A percentile compares a stretch with the other conserved stretches of the same genome.
Conservation (phyloP, 371 early-diverging fungal genomes). For the Phascolomyces articulosus region DNA sequence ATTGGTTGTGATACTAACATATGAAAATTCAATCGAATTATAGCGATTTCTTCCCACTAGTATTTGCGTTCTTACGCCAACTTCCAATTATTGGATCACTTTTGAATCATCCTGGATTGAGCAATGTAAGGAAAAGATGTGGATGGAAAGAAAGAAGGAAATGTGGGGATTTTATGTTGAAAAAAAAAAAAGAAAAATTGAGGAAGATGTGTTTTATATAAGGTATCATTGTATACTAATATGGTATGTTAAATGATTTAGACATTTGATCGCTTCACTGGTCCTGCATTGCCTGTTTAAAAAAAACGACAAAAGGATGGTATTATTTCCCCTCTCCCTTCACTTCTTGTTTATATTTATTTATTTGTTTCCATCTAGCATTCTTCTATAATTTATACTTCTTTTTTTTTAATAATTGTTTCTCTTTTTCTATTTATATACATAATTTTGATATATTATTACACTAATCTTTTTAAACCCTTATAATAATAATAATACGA, state of each 20-base stretch:
- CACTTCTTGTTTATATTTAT: neutral
- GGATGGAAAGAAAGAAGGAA: neutral
- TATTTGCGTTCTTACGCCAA: conserved; percentile 77
- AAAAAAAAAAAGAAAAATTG: neutral
- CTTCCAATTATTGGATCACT: conserved; percentile 84
- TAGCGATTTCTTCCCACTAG: conserved; percentile 93
- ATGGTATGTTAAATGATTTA: neutral
- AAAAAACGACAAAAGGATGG: neutral
- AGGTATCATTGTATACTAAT: too few relatives aligned
- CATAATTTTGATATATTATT: neutral
- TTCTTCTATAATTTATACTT: neutral
- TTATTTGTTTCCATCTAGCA: too few relatives aligned
- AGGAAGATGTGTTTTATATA: neutral
- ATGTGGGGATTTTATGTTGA: neutral
- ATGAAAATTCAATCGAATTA: neutral
- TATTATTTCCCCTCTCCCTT: too few relatives aligned
- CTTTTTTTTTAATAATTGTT: neutral
- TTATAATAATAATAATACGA: too few relatives aligned
- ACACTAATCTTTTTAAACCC: neutral
- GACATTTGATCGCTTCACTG: conserved; percentile 5
- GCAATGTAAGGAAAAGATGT: conserved; percentile 8
- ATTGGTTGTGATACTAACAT: conserved; percentile 1
- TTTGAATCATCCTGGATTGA: conserved; percentile 31
- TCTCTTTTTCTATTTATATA: neutral
- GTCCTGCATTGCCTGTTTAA: neutral